phyloP scores from a whole-genome alignment of 352 stramenopile species.

The Phytophthora idaei region DNA sequence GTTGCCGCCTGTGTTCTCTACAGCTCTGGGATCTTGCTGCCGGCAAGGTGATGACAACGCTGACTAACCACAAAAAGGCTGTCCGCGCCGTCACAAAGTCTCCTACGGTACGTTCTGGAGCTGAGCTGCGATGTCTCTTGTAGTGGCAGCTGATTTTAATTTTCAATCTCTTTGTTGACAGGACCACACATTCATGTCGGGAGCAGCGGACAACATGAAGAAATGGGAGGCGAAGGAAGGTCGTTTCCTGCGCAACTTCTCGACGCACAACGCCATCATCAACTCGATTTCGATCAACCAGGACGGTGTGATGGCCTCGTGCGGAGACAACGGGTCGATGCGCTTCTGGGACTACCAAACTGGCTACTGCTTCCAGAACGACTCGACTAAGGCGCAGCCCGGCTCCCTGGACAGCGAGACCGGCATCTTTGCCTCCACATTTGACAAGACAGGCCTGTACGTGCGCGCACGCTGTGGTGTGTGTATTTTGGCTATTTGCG shows the following conservation, averaged over 20 bases:
- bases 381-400: conserved; percentile 93
- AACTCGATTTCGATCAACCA: conserved; percentile 99
- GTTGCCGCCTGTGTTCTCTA: conserved; percentile 10
- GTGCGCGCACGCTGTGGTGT: conserved; percentile 22
- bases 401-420: conserved; percentile 98
- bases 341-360: conserved; percentile 99
- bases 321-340: conserved; percentile 97
- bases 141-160: not conserved
- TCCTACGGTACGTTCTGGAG: conserved; percentile 56
- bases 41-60: conserved; percentile 97
- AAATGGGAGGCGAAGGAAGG: conserved; percentile 98
- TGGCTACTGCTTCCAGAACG: conserved; percentile 97
- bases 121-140: not conserved
- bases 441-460: conserved; percentile 96
- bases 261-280: conserved; percentile 97
- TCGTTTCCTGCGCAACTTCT: conserved; percentile 97
- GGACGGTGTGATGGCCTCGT: conserved; percentile 96
- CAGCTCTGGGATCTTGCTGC: conserved; percentile 98
- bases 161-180: conserved; percentile 15
- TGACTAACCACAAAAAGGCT: conserved; percentile 99
- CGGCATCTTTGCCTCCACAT: conserved; percentile 96
- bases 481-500: not conserved
- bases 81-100: conserved; percentile 93
- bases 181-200: conserved; percentile 98
- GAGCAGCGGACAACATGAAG: conserved; percentile 98